Conservation (phyloP, 495 filamentous ascomycete species). For the Glonium stellatum region DNA sequence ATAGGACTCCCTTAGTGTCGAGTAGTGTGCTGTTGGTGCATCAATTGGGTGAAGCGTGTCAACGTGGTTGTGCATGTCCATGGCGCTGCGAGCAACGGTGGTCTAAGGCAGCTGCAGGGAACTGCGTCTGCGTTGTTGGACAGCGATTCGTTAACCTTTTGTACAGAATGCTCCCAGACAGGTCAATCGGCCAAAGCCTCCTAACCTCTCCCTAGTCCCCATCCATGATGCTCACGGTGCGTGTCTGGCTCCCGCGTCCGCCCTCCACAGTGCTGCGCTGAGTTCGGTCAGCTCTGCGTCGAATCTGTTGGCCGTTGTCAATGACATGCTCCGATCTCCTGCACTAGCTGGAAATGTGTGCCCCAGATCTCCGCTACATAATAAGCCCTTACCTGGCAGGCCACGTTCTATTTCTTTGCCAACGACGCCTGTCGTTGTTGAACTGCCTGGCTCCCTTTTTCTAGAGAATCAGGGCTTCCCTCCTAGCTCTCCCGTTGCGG, state of each 20-base stretch:
- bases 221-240: slow-evolving; percentile 13
- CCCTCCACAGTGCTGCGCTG: slow-evolving; percentile 33
- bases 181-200: slow-evolving; percentile 24
- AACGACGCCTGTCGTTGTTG: slow-evolving; percentile 28
- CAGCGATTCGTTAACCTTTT: slow-evolving; percentile 24
- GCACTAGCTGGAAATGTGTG: slow-evolving; percentile 25
- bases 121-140: slow-evolving; percentile 20
- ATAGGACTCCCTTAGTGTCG: slow-evolving; percentile 2
- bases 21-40: slow-evolving; percentile 20
- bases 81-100: slow-evolving; percentile 12
- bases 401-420: slow-evolving; percentile 35
- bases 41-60: slow-evolving; percentile 26
- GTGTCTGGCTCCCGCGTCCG: slow-evolving; percentile 19
- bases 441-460: slow-evolving; percentile 35
- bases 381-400: slow-evolving; percentile 29
- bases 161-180: slow-evolving; percentile 14
- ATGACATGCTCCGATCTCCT: slow-evolving; percentile 37
- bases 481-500: slow-evolving; percentile 16
- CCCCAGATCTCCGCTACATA: slow-evolving; percentile 20
- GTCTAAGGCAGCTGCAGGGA: slow-evolving; percentile 19
- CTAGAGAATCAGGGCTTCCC: slow-evolving; percentile 30
- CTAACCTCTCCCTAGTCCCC: slow-evolving; percentile 23
- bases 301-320: slow-evolving; percentile 34
- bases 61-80: slow-evolving; percentile 29
- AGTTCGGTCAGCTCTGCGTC: slow-evolving; percentile 30